Evolutionary conservation across 169 alveolate genomes (phyloP), one percentile per base, ranked within the genome.

Genomic region (Cryptosporidium sp.): DNA sequence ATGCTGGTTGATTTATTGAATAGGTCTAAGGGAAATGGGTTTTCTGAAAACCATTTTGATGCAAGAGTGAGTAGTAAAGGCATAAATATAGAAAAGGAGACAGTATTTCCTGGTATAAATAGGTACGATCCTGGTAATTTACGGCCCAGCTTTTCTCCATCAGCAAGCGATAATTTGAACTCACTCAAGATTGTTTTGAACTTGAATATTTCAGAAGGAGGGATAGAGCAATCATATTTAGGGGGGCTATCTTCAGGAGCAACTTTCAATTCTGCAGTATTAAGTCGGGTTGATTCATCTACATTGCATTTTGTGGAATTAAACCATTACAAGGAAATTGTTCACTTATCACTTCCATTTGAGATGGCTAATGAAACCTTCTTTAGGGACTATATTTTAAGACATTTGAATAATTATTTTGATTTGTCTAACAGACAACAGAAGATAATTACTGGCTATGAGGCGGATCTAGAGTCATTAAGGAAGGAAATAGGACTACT

Each of bases 301-400:
- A 31, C 45, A 14, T 44, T 80, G 16, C 73, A 80, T 45, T 80
- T 80, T 45, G 89, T 80, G 1, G 89, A 80, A 31, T 45, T 65
- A 16, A 80, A 80, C 33, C 89, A 80, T 21, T 80, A 80, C 67
- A 80, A 80, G 42, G 89, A 80, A 42, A 80, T 80, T 35, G 75
- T 80, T n/a, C 89, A 80, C 35, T 51, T 80, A 42, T 62, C 89
- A 16, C 68, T 80, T 26, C 75, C 72, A 33, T 80, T 80, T 65
- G 89, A 80, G 56, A 44, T 61, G 42, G 89, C 89, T 26, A 62
- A 44, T 48, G 89, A 80, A 21, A 26, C 52, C 16, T 48, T 62
- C 26, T 80, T 62, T 31, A 60, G 89, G 42, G 75, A 80, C 8
- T 61, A 80, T 44, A 48, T 65, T 26, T 51, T 80, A 12, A 37